phyloP scores from a whole-genome alignment of 306 rosid species.

The Cucurbita moschata region DNA sequence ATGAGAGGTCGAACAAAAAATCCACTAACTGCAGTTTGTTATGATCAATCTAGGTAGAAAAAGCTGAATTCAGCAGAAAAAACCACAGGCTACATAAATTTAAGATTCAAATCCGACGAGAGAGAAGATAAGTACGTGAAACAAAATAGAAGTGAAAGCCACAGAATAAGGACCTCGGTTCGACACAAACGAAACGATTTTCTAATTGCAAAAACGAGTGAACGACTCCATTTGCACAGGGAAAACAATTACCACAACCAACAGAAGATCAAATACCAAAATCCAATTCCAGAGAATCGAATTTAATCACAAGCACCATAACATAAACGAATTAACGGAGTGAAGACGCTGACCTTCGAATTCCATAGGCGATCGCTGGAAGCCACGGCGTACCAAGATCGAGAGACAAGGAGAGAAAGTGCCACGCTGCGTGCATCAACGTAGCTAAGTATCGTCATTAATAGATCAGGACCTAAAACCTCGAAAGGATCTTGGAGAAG shows the following conservation, averaged over 20 bases:
- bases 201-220: not conserved
- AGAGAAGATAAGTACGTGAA: not conserved
- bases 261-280: not conserved
- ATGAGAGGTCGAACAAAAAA: not conserved
- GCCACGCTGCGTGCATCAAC: slow-evolving; percentile 38
- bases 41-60: not conserved
- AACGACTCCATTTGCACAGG: not conserved
- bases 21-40: not conserved
- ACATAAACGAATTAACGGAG: not conserved
- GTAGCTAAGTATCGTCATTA: slow-evolving; percentile 14
- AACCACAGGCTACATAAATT: not conserved
- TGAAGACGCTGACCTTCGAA: slow-evolving; percentile 16
- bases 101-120: not conserved
- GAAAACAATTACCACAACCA: not conserved
- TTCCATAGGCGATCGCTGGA: slow-evolving; percentile 28
- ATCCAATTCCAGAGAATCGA: not conserved
- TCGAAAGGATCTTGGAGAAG: slow-evolving; percentile 21
- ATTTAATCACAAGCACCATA: not conserved
- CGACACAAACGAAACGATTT: not conserved
- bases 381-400: slow-evolving; percentile 24
- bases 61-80: not conserved
- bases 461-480: slow-evolving; percentile 20
- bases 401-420: slow-evolving; percentile 30
- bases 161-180: not conserved
- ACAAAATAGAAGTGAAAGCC: not conserved